Conservation (phyloP, 441 rosid species). For the Pelargonium myrrhifolium region DNA sequence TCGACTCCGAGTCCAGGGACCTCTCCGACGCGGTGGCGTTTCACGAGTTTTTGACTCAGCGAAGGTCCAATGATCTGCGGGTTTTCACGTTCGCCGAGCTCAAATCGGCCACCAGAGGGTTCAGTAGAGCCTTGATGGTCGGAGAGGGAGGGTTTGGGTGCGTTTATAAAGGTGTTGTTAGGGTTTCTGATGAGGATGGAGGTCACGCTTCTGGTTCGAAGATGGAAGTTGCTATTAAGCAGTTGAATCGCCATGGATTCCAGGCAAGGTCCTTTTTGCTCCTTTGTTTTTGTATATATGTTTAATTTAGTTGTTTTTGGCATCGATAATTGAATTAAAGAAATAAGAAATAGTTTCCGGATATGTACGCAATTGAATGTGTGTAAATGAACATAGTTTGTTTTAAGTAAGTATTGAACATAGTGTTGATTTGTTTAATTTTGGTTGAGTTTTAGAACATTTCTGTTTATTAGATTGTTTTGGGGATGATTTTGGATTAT, state of each 20-base stretch:
- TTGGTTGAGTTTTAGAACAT: not conserved
- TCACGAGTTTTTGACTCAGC: slow-evolving; percentile 45
- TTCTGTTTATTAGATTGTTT: not conserved
- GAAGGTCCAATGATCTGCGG: slow-evolving; percentile 66
- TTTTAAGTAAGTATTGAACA: not conserved
- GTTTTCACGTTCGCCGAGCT: slow-evolving; percentile 51
- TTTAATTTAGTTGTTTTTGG: not conserved
- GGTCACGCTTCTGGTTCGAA: slow-evolving; percentile 29
- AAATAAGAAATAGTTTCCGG: not conserved
- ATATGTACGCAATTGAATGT: not conserved
- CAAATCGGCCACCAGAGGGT: slow-evolving; percentile 54
- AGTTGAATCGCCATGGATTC: slow-evolving; percentile 66
- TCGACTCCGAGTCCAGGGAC: slow-evolving; percentile 75
- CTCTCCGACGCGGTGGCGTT: slow-evolving; percentile 48
- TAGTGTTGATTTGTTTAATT: no score
- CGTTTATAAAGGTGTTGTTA: slow-evolving; percentile 49
- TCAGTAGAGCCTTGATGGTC: slow-evolving; percentile 48
- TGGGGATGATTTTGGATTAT: not conserved
- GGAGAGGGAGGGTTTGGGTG: slow-evolving; percentile 77
- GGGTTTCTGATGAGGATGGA: slow-evolving; percentile 25
- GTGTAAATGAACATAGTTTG: not conserved
- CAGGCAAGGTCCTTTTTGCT: slow-evolving; percentile 57
- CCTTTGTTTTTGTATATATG: not conserved
- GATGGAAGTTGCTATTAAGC: slow-evolving; percentile 54
- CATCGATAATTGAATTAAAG: not conserved